A percentile compares a stretch with the other conserved stretches of the same genome.
Conservation (phyloP, 352 stramenopile genomes). For the Phytophthora palmivora region DNA sequence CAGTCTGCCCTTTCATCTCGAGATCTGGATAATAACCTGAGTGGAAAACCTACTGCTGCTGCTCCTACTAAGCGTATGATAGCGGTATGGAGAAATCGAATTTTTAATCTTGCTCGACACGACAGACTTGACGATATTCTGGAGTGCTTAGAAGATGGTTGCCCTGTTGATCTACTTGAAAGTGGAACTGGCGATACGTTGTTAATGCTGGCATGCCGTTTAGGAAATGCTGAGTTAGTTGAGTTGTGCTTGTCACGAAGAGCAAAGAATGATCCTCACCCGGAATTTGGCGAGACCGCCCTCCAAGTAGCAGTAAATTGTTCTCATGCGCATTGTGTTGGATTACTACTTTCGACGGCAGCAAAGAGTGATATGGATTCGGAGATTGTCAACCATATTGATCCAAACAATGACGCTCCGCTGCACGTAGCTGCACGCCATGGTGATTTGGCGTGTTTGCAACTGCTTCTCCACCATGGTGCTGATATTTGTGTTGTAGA, state of each 20-base stretch:
- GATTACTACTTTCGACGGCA: slow-evolving; percentile 69
- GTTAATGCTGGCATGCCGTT: slow-evolving; percentile 78
- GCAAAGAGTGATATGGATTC: slow-evolving; percentile 89
- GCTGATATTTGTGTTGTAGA: slow-evolving; percentile 87
- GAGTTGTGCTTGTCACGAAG: slow-evolving; percentile 77
- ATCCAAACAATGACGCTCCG: slow-evolving; percentile 80
- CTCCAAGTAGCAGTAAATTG: slow-evolving; percentile 79
- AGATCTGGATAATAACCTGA: slow-evolving; percentile 9
- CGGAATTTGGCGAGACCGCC: slow-evolving; percentile 85
- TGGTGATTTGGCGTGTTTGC: slow-evolving; percentile 74
- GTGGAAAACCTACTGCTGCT: slow-evolving; percentile 6
- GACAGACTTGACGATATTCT: slow-evolving; percentile 52
- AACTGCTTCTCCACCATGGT: slow-evolving; percentile 79
- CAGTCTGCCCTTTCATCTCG: slow-evolving; percentile 48
- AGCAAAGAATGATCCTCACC: slow-evolving; percentile 88
- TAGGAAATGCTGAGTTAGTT: slow-evolving; percentile 66
- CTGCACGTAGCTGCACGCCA: slow-evolving; percentile 78
- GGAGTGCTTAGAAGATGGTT: slow-evolving; percentile 64
- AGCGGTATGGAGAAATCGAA: slow-evolving; percentile 53
- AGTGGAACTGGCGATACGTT: slow-evolving; percentile 76
- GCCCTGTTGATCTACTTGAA: slow-evolving; percentile 80
- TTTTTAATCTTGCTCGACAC: slow-evolving; percentile 69
- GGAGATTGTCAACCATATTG: slow-evolving; percentile 89
- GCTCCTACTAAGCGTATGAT: slow-evolving; percentile 51
- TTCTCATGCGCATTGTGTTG: slow-evolving; percentile 63